Conservation (phyloP, 768 basidiomycete species). For the Amanita molliuscula region DNA sequence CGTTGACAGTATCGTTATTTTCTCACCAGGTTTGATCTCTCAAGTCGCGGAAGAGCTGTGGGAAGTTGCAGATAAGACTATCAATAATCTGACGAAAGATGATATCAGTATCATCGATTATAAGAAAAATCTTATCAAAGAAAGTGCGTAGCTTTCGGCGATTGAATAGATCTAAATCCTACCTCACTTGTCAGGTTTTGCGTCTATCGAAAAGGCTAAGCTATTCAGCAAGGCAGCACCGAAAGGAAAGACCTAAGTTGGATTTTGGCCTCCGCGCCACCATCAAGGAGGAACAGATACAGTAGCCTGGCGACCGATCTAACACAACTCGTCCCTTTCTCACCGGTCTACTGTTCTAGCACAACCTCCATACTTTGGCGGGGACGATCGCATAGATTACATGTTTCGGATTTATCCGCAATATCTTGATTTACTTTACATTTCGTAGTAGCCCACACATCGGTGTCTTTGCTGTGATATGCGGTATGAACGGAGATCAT, state of each 20-base stretch:
- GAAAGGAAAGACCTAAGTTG: conserved; percentile 53
- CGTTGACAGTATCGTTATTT: neutral
- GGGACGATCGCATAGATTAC: neutral
- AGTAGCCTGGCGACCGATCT: neutral
- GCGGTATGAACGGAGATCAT: neutral
- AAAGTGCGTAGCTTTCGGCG: conserved; percentile 36
- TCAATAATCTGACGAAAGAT: conserved; percentile 83
- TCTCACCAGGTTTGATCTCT: conserved; percentile 71
- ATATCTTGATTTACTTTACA: neutral
- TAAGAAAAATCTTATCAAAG: conserved; percentile 76
- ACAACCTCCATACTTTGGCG: neutral
- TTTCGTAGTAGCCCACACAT: neutral
- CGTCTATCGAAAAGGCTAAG: conserved; percentile 88
- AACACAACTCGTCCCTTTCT: neutral
- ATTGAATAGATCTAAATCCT: neutral
- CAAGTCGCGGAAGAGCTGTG: conserved; percentile 98
- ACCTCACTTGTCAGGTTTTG: conserved; percentile 41
- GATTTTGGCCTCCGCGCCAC: neutral
- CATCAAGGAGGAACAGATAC: neutral
- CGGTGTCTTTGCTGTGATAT: neutral
- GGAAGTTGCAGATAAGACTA: conserved; percentile 94
- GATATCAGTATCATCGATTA: conserved; percentile 91
- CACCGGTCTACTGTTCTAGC: neutral
- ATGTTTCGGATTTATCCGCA: neutral
- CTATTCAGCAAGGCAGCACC: conserved; percentile 77